These are phyloP conservation scores for Taphrina wiesneri DNA, from an alignment of 1,139 yeast genomes.

Conservation along the genomic window DNA sequence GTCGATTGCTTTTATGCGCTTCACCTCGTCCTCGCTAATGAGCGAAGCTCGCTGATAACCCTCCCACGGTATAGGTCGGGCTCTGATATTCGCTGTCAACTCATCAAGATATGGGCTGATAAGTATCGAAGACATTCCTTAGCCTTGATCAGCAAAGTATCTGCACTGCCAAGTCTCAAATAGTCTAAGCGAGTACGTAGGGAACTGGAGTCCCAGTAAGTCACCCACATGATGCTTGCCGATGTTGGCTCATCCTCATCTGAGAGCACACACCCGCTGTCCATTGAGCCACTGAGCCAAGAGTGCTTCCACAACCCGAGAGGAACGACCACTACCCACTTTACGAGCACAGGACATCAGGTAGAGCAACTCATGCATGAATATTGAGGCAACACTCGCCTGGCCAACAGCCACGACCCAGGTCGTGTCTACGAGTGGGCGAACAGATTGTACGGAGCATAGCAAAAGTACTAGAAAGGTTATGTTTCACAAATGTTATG, in stretches of 20 bases:
- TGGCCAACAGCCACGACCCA: background rate
- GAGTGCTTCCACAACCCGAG: background rate
- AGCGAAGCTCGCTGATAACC: conserved; percentile 78
- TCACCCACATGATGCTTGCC: background rate
- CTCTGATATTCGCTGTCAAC: conserved; percentile 69
- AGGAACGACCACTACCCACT: background rate
- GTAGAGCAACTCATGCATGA: too few relatives aligned
- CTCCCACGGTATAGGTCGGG: conserved; percentile 90
- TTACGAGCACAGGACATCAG: too few relatives aligned
- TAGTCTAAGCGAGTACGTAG: background rate
- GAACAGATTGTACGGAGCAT: too few relatives aligned
- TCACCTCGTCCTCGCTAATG: conserved; percentile 66
- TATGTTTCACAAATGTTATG: background rate
- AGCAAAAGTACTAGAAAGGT: too few relatives aligned
- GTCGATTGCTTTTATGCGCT: conserved; percentile 65
- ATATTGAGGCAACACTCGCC: too few relatives aligned
- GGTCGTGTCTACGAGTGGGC: background rate
- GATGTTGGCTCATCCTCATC: background rate
- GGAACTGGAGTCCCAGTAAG: too few relatives aligned
- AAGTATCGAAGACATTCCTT: conserved; percentile 42
- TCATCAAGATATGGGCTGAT: conserved; percentile 74
- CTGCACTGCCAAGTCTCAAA: background rate
- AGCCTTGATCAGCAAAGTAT: background rate
- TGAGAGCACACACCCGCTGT: background rate
- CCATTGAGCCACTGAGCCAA: background rate